phyloP scores from a whole-genome alignment of 306 rosid genomes.

The Quercus berberidifolia region DNA sequence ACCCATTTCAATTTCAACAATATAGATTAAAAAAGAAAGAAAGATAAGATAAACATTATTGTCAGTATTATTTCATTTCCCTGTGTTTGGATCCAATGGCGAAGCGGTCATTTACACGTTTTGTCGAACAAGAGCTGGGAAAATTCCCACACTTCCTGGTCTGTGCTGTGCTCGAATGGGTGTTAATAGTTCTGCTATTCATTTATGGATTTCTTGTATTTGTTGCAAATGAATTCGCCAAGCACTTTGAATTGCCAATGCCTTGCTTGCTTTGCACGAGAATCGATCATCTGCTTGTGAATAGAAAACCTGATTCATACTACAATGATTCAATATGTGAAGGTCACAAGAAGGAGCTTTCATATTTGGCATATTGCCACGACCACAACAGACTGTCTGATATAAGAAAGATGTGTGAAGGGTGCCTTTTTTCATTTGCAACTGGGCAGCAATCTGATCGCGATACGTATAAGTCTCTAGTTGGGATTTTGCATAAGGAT shows the following conservation, averaged over 20 bases:
- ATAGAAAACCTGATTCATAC: slow-evolving; percentile 47
- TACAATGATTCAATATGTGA: slow-evolving; percentile 77
- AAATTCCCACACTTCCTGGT: slow-evolving; percentile 62
- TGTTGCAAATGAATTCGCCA: slow-evolving; percentile 68
- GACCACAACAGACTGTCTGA: slow-evolving; percentile 72
- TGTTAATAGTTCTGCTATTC: slow-evolving; percentile 61
- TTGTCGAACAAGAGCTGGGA: slow-evolving; percentile 56
- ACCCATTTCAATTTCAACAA: slow-evolving; percentile 6
- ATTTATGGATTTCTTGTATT: slow-evolving; percentile 70
- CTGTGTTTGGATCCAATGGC: slow-evolving; percentile 34
- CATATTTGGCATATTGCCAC: slow-evolving; percentile 76
- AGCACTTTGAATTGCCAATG: slow-evolving; percentile 53
- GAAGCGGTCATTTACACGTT: slow-evolving; percentile 44
- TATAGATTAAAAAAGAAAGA: background rate
- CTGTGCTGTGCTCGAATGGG: slow-evolving; percentile 76
- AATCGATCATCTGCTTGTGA: slow-evolving; percentile 61
- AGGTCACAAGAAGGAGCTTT: slow-evolving; percentile 67
- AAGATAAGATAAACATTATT: too few relatives aligned
- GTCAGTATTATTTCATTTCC: background rate
- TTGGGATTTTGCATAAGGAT: slow-evolving; percentile 84
- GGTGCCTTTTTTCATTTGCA: slow-evolving; percentile 82
- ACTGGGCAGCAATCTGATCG: slow-evolving; percentile 63
- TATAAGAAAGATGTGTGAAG: slow-evolving; percentile 76
- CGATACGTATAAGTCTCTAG: slow-evolving; percentile 70
- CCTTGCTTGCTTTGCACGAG: slow-evolving; percentile 85